These are phyloP conservation scores for Botrytis pseudocinerea DNA, from an alignment of 2,329 filamentous ascomycete species.

Conservation along the genomic window DNA sequence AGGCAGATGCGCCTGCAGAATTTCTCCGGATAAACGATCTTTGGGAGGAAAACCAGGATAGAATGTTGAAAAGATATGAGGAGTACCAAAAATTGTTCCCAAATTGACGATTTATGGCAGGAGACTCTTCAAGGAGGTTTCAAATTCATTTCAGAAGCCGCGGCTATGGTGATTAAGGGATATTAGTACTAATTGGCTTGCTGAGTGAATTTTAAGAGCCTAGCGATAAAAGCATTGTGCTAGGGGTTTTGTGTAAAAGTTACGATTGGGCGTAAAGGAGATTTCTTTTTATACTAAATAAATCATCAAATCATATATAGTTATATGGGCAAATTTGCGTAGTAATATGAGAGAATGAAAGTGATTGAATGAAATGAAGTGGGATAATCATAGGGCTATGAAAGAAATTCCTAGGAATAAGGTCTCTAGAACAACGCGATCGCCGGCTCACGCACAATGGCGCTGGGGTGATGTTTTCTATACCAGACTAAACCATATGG, in stretches of 20 bases:
- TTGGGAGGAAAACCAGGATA: background rate
- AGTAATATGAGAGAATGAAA: background rate
- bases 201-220: background rate
- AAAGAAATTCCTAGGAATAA: too few relatives aligned
- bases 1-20: background rate
- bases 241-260: background rate
- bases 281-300: background rate
- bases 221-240: background rate
- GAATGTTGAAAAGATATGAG: background rate
- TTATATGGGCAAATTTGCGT: background rate
- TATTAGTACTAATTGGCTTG: too few relatives aligned
- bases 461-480: too few relatives aligned
- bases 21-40: background rate
- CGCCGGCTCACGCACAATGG: too few relatives aligned
- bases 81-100: too few relatives aligned
- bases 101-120: background rate
- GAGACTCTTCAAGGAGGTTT: background rate
- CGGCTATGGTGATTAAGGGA: background rate
- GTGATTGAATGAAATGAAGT: background rate
- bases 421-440: too few relatives aligned
- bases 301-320: background rate
- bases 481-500: too few relatives aligned
- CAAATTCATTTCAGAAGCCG: background rate
- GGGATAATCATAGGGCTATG: too few relatives aligned
- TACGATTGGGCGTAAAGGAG: background rate